Percentiles rank a stretch among this genome's conserved stretches.
Conservation (phyloP, 495 filamentous ascomycete genomes). For the Xylaria castorea region DNA sequence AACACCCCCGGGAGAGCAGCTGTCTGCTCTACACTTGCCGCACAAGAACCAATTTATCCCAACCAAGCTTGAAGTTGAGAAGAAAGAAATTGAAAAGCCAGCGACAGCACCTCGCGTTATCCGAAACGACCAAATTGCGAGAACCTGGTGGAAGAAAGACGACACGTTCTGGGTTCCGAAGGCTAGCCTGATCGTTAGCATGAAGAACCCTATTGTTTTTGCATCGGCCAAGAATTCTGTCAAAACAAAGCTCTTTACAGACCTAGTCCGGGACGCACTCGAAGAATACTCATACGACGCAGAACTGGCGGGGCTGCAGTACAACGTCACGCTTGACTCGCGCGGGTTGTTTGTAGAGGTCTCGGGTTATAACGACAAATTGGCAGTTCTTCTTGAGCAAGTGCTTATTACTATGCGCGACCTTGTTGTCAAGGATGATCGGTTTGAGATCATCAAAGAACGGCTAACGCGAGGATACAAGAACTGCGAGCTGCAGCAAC, state of each 20-base stretch:
- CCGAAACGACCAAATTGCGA: conserved; percentile 79
- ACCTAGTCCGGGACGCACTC: conserved; percentile 86
- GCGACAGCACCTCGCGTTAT: conserved; percentile 80
- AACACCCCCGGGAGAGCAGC: conserved; percentile 62
- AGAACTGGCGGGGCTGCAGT: conserved; percentile 89
- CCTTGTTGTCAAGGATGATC: conserved; percentile 78
- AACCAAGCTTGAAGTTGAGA: conserved; percentile 90
- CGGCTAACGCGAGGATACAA: conserved; percentile 73
- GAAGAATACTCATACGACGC: conserved; percentile 97
- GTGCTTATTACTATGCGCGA: conserved; percentile 87
- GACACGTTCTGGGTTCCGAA: conserved; percentile 99
- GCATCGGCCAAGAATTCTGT: conserved; percentile 78
- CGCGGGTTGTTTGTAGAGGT: conserved; percentile 81
- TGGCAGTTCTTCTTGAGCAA: conserved; percentile 89
- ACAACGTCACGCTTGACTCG: conserved; percentile 71
- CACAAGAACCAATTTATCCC: conserved; percentile 97
- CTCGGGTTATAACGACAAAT: conserved; percentile 94
- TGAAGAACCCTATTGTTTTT: conserved; percentile 78
- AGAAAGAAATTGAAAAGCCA: conserved; percentile 81
- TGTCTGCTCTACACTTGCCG: conserved; percentile 80
- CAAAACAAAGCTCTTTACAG: conserved; percentile 81
- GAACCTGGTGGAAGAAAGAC: conserved; percentile 99
- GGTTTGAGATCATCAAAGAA: conserved; percentile 93
- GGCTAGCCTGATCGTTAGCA: conserved; percentile 79
- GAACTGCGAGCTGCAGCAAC: conserved; percentile 86